Percentiles rank a stretch among this genome's conserved stretches.
These are phyloP conservation scores for Pestalotiopsis sp. DNA, from an alignment of 2,329 filamentous ascomycete genomes.

Conservation along the genomic window DNA sequence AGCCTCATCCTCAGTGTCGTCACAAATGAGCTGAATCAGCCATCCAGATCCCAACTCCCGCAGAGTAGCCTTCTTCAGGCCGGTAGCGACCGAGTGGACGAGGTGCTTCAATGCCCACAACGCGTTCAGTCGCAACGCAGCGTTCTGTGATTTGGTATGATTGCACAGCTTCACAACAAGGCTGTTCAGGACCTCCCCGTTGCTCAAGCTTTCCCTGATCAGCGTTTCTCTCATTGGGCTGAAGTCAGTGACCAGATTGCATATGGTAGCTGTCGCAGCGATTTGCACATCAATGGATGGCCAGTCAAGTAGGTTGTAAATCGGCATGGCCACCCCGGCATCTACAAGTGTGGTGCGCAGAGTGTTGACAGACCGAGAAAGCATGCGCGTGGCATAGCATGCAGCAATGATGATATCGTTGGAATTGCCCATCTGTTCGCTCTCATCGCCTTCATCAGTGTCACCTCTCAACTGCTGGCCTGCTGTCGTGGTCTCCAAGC, in stretches of 20 bases:
- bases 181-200: slow-evolving; percentile 42
- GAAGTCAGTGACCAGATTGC: slow-evolving; percentile 84
- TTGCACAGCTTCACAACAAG: slow-evolving; percentile 78
- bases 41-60: slow-evolving; percentile 77
- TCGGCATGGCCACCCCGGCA: slow-evolving; percentile 74
- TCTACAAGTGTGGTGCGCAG: slow-evolving; percentile 87
- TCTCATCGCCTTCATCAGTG: slow-evolving; percentile 35
- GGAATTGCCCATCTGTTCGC: slow-evolving; percentile 68
- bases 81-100: slow-evolving; percentile 69
- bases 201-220: slow-evolving; percentile 50
- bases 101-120: slow-evolving; percentile 95
- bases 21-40: slow-evolving; percentile 77
- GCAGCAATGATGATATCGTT: slow-evolving; percentile 79
- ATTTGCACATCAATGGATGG: slow-evolving; percentile 78
- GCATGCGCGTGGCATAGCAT: slow-evolving; percentile 77
- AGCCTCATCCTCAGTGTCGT: slow-evolving; percentile 58
- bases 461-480: slow-evolving; percentile 49
- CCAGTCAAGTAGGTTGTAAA: slow-evolving; percentile 76
- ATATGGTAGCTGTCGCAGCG: slow-evolving; percentile 80
- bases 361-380: slow-evolving; percentile 83
- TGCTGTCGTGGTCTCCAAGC: slow-evolving; percentile 61
- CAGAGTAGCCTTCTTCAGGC: slow-evolving; percentile 76
- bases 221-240: slow-evolving; percentile 89
- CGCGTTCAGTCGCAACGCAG: slow-evolving; percentile 80
- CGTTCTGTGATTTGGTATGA: slow-evolving; percentile 79